Base-by-base conservation (phyloP, 768 basidiomycete species). In the Rickenella mellea region DNA sequence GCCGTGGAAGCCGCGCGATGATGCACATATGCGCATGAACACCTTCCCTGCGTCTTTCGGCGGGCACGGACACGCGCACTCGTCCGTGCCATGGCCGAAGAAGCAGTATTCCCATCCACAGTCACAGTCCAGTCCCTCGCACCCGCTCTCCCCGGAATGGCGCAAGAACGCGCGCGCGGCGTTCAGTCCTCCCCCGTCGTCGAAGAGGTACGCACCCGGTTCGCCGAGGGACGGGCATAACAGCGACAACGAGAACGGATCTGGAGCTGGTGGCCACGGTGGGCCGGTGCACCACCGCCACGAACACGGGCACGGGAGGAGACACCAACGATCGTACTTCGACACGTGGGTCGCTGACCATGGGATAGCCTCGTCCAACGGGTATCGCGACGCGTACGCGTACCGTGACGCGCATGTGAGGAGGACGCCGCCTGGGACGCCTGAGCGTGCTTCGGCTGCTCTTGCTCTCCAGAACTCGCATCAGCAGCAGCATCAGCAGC, bases 311-410 rank as follows among this genome's bases (percentile, higher is more conserved):
- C 50, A 47, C 32, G 51, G 48, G 31, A 58, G 78, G 41, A 69
- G 78, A 48, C 82, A 82, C 55, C 69, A 68, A 44, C 68, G 79
- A 7, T 74, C 79, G 5, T 76, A 75, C 52, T 69, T 74, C 42
- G 76, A 80, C 46, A 45, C 63, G 21, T 49, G 46, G 36, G 50
- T 59, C n/a, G 53, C 60, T 28, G 44, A 46, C 24, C 41, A 30
- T 11, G 11, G 15, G 11, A 30, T 30, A 11, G 29, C 11, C 15
- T 30, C n/a, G n/a, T n/a, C n/a, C n/a, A n/a, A n/a, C n/a, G n/a
- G n/a, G n/a, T n/a, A n/a, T n/a, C n/a, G n/a, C n/a, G n/a, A n/a
- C n/a, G n/a, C n/a, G n/a, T 28, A 40, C 14, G 5, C 15, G 8
- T 7, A 14, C 2, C n/a, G 49, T 48, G 21, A 43, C 59, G 4